phyloP scores from a whole-genome alignment of 1,284 basidiomycete genomes.

The Agaricales sp. region DNA sequence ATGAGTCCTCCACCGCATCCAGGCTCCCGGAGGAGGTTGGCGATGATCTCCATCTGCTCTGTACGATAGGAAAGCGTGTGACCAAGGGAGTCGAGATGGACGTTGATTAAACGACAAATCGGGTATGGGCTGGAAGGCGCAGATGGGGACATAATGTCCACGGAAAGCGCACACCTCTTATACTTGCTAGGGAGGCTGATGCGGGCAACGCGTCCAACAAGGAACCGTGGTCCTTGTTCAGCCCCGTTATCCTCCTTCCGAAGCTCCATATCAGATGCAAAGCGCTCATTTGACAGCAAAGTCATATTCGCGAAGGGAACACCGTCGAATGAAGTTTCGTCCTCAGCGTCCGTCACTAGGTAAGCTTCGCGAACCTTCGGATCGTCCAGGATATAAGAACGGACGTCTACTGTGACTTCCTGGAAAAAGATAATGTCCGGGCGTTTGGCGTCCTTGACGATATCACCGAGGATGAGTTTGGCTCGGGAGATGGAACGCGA shows the following conservation, averaged over 20 bases:
- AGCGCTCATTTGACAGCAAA: slow-evolving; percentile 24
- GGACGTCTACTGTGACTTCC: slow-evolving; percentile 22
- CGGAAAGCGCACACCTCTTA: slow-evolving; percentile 22
- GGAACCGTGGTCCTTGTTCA: slow-evolving; percentile 17
- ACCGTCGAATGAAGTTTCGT: slow-evolving; percentile 22
- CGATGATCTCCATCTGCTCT: slow-evolving; percentile 24
- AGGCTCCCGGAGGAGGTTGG: slow-evolving; percentile 25
- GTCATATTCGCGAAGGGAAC: slow-evolving; percentile 30
- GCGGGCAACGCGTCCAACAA: slow-evolving; percentile 20
- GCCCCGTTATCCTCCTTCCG: slow-evolving; percentile 14
- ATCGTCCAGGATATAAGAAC: slow-evolving; percentile 18
- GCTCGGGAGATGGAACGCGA: slow-evolving; percentile 17
- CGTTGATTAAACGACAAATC: slow-evolving; percentile 32
- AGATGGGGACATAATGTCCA: slow-evolving; percentile 21
- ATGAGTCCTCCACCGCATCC: slow-evolving; percentile 28
- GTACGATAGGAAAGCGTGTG: slow-evolving; percentile 18
- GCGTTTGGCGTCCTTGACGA: slow-evolving; percentile 20
- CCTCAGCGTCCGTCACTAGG: slow-evolving; percentile 26
- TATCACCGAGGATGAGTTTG: slow-evolving; percentile 21
- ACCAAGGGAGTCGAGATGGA: slow-evolving; percentile 28
- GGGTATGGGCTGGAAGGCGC: slow-evolving; percentile 13
- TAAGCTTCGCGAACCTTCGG: slow-evolving; percentile 20
- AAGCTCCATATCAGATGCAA: slow-evolving; percentile 16
- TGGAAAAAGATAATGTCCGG: slow-evolving; percentile 28
- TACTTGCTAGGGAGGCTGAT: slow-evolving; percentile 26